Percentiles rank a stretch among this genome's conserved stretches.
These are phyloP conservation scores for Phialemoniopsis sp. DNA, from an alignment of 2,329 filamentous ascomycete species.

Conservation along the genomic window DNA sequence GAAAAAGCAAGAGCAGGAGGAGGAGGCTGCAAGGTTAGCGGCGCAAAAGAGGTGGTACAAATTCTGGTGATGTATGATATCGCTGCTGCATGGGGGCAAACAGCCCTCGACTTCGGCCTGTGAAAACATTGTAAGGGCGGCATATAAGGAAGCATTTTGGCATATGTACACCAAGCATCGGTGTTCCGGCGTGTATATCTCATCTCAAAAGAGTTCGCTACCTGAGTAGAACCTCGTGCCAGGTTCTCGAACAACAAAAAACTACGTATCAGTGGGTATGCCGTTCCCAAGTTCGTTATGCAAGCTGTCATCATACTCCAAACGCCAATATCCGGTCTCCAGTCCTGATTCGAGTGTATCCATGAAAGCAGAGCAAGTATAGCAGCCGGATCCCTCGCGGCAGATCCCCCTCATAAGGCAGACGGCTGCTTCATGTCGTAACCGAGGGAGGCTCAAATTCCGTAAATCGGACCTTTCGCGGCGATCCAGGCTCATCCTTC, in stretches of 20 bases:
- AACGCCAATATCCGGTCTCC: background rate
- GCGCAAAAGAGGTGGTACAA: conserved; percentile 46
- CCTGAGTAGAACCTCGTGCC: background rate
- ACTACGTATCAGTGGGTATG: background rate
- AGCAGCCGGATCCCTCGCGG: background rate
- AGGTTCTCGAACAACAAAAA: background rate
- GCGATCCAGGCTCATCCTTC: too few species aligned
- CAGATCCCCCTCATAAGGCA: too few species aligned
- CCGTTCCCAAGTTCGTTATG: background rate
- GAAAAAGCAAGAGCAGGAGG: conserved; percentile 33
- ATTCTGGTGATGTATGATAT: conserved; percentile 39
- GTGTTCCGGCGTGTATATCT: background rate
- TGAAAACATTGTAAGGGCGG: conserved; percentile 6
- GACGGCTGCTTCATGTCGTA: conserved; percentile 2
- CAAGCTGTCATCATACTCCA: background rate
- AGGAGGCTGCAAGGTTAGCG: conserved; percentile 18
- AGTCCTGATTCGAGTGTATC: background rate
- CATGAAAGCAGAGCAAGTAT: background rate
- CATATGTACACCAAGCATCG: background rate
- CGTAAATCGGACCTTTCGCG: conserved; percentile 4
- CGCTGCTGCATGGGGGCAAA: background rate
- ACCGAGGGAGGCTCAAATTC: conserved; percentile 4
- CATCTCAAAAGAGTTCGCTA: background rate
- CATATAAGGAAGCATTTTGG: background rate
- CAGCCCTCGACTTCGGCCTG: background rate